phyloP scores from a whole-genome alignment of 495 filamentous ascomycete genomes.

The Bacidia gigantensis region DNA sequence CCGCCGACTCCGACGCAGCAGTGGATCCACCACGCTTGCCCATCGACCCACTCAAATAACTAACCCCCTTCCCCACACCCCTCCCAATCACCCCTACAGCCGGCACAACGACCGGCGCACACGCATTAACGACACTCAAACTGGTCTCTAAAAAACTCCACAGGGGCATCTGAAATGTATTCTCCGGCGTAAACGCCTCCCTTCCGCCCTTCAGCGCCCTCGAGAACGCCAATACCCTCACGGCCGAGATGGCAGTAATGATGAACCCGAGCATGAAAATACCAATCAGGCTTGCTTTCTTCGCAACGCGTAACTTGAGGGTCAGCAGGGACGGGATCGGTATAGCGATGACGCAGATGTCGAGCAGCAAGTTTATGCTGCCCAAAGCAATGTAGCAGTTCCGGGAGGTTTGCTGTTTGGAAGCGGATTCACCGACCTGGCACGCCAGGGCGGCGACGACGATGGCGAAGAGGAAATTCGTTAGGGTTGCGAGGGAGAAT shows the following conservation, averaged over 20 bases:
- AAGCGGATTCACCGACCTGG: neutral
- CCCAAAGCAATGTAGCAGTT: neutral
- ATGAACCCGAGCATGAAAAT: neutral
- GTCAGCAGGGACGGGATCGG: neutral
- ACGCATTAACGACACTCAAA: neutral
- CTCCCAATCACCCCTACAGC: neutral
- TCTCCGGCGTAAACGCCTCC: neutral
- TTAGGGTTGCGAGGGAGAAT: neutral
- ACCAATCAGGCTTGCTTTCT: neutral
- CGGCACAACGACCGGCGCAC: neutral
- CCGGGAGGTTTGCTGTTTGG: neutral
- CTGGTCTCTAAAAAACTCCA: neutral
- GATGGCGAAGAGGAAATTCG: neutral
- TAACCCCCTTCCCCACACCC: neutral
- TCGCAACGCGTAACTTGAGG: neutral
- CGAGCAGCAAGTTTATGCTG: neutral
- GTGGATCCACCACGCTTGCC: neutral
- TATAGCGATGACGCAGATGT: neutral
- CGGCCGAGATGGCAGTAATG: neutral
- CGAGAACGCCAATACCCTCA: neutral
- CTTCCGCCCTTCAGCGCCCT: neutral
- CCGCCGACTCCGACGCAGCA: neutral
- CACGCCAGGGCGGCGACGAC: neutral
- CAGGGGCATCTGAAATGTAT: neutral
- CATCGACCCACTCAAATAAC: neutral